A percentile compares a stretch with the other conserved stretches of the same genome.
These are phyloP conservation scores for Endotrypanum monterogeii DNA, from an alignment of 208 protist species.

Conservation along the genomic window DNA sequence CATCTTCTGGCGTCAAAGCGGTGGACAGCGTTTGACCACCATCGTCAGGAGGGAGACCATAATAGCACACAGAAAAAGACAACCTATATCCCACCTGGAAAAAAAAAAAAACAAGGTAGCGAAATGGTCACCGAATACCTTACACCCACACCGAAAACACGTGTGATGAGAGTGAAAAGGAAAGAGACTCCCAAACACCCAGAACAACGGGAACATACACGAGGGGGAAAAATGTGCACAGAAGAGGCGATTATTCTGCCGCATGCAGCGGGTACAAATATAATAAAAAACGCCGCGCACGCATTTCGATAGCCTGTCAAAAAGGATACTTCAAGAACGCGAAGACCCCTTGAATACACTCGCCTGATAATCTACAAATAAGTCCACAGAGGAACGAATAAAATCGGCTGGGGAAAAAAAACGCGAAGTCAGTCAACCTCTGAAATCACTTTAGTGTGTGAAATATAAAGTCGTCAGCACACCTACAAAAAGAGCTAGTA, in stretches of 20 bases:
- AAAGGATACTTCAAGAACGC: not conserved
- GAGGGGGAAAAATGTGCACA: not conserved
- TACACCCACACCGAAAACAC: not conserved
- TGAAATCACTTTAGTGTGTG: slow-evolving; percentile 9
- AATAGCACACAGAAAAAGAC: not conserved
- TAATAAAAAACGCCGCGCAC: not conserved
- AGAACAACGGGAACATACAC: too few species aligned
- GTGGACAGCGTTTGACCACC: not conserved
- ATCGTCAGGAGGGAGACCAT: not conserved
- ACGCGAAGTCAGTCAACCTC: not conserved
- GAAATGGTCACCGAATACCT: not conserved
- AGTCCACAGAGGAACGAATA: not conserved
- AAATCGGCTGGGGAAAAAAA: not conserved
- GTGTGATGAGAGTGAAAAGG: not conserved
- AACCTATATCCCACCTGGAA: too few species aligned
- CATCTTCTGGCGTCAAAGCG: not conserved
- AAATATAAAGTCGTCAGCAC: slow-evolving; percentile 21
- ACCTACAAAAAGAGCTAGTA: slow-evolving; percentile 24
- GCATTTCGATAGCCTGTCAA: not conserved
- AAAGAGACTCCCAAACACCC: not conserved
- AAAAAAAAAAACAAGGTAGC: not conserved
- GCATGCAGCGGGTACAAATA: not conserved
- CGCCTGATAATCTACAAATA: too few species aligned
- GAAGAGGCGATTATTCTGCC: not conserved
- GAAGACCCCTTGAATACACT: not conserved